phyloP scores from a whole-genome alignment of 2,329 filamentous ascomycete species.

The Trichoderma koningiopsis region DNA sequence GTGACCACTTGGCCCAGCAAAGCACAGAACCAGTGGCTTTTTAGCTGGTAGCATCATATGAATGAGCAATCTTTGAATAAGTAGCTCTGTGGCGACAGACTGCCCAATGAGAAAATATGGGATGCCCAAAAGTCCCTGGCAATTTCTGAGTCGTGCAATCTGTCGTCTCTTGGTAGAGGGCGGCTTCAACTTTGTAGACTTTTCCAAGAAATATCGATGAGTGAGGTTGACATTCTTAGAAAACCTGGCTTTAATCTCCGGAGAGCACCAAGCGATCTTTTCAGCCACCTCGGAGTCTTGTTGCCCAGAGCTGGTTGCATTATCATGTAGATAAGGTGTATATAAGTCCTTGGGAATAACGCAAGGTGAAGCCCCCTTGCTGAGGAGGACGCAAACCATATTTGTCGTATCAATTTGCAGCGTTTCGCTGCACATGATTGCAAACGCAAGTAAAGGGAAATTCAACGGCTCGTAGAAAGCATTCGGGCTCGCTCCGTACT shows the following conservation, averaged over 20 bases:
- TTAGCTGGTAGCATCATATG: constrained; percentile 11
- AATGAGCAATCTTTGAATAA: constrained; percentile 17
- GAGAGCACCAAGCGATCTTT: constrained; percentile 32
- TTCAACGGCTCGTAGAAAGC: background rate
- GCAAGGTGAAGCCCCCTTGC: constrained; percentile 6
- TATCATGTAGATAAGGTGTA: background rate
- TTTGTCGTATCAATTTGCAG: constrained; percentile 4
- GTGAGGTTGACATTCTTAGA: constrained; percentile 35
- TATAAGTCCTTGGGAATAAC: constrained; percentile 6
- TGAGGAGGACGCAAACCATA: constrained; percentile 24
- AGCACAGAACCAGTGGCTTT: constrained; percentile 32
- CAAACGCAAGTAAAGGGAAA: constrained; percentile 20
- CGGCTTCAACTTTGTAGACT: constrained; percentile 30
- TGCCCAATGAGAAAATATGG: constrained; percentile 43
- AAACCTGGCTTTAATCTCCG: constrained; percentile 30
- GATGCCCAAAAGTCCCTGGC: constrained; percentile 36
- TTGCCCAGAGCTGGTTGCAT: background rate
- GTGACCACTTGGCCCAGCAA: constrained; percentile 51
- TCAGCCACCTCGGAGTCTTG: background rate
- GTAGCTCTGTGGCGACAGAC: constrained; percentile 35
- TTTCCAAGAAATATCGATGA: constrained; percentile 39
- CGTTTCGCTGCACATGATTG: constrained; percentile 18
- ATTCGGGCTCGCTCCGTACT: background rate
- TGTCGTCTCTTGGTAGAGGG: constrained; percentile 34
- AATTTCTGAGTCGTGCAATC: constrained; percentile 32